phyloP scores from a whole-genome alignment of 495 filamentous ascomycete genomes.

The Penicillium lagena region DNA sequence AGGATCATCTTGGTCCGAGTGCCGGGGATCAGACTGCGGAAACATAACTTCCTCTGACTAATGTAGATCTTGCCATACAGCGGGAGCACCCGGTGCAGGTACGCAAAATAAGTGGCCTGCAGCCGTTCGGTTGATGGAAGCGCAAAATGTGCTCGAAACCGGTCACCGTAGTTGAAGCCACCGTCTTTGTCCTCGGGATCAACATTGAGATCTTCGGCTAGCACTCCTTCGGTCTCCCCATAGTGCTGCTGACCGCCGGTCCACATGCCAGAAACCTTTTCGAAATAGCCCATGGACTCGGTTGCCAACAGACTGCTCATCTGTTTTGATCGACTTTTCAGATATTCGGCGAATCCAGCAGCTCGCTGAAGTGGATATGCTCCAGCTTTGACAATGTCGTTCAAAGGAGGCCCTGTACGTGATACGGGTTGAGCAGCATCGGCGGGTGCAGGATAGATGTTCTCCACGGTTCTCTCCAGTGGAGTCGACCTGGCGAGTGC shows the following conservation, averaged over 20 bases:
- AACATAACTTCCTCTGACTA: conserved; percentile 85
- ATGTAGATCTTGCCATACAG: conserved; percentile 97
- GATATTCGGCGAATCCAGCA: conserved; percentile 74
- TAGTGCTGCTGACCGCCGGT: conserved; percentile 88
- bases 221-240: conserved; percentile 61
- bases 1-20: conserved; percentile 92
- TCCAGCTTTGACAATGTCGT: conserved; percentile 68
- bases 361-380: conserved; percentile 81
- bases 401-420: conserved; percentile 48
- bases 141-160: conserved; percentile 87
- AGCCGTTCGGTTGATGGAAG: conserved; percentile 77
- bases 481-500: neutral
- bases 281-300: conserved; percentile 95
- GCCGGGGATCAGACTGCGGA: conserved; percentile 82
- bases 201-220: conserved; percentile 55
- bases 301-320: conserved; percentile 85
- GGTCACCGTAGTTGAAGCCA: conserved; percentile 55
- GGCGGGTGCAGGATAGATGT: conserved; percentile 9
- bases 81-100: conserved; percentile 79
- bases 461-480: conserved; percentile 4
- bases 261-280: conserved; percentile 98
- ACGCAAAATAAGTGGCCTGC: conserved; percentile 87
- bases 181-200: conserved; percentile 61
- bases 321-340: conserved; percentile 66
- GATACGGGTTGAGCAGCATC: conserved; percentile 12